A percentile compares a stretch with the other conserved stretches of the same genome.
phyloP scores from a whole-genome alignment of 2,329 filamentous ascomycete genomes.

The Aspergillus arachidicola region DNA sequence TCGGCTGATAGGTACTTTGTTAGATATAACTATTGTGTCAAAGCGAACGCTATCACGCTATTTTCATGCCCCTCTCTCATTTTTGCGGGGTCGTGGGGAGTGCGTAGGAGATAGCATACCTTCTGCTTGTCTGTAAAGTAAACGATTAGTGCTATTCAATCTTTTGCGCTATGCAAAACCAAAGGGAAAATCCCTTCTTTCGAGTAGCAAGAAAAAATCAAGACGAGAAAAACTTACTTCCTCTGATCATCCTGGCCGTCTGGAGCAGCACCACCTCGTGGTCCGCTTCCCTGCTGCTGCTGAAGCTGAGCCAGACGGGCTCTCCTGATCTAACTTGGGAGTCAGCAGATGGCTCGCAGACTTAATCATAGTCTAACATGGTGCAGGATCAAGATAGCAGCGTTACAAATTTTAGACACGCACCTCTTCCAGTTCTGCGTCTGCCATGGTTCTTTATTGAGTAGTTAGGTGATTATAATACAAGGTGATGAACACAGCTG shows the following conservation, averaged over 20 bases:
- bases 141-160: constrained; percentile 5
- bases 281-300: constrained; percentile 65
- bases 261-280: constrained; percentile 45
- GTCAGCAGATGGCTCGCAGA: constrained; percentile 7
- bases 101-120: constrained; percentile 23
- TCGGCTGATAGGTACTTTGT: constrained; percentile 26
- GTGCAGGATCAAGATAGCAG: neutral
- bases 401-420: constrained; percentile 12
- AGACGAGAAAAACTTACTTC: constrained; percentile 53
- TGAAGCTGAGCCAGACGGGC: constrained; percentile 93
- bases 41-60: neutral
- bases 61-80: neutral
- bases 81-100: neutral
- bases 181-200: neutral
- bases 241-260: constrained; percentile 66
- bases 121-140: constrained; percentile 33
- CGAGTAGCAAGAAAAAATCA: neutral
- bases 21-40: neutral
- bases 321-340: constrained; percentile 71
- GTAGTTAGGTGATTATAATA: neutral
- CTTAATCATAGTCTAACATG: neutral
- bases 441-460: constrained; percentile 53
- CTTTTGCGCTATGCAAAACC: neutral
- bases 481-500: neutral
- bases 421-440: constrained; percentile 68